Evolutionary conservation across 2,329 filamentous ascomycete genomes (phyloP).

Genomic region (Tolypocladium tundrense): DNA sequence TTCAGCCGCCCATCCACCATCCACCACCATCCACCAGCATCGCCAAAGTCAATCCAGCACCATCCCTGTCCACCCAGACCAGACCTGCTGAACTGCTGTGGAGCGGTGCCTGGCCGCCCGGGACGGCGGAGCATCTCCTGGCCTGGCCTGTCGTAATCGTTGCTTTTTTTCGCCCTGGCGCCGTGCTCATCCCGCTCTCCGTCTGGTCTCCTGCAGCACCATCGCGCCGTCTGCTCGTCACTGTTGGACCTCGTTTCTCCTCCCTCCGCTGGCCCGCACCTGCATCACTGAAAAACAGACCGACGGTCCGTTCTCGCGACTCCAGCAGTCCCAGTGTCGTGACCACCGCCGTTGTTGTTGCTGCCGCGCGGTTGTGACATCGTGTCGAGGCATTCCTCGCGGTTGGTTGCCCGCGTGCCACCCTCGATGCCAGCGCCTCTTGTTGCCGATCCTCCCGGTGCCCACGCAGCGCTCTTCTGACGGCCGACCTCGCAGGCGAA

Average conservation of each 20-base stretch:
- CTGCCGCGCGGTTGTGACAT: neutral
- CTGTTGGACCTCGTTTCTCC: neutral
- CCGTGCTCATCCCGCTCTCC: neutral
- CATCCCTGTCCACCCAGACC: no score
- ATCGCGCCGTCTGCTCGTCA: neutral
- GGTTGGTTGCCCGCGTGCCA: neutral
- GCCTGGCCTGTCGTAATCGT: neutral
- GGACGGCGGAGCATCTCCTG: neutral
- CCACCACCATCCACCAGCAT: no score
- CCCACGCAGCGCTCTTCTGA: neutral
- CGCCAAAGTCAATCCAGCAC: no score
- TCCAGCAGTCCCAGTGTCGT: neutral
- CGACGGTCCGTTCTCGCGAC: neutral
- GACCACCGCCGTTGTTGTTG: neutral
- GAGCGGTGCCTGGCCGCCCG: neutral
- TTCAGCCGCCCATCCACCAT: no score
- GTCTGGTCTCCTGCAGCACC: neutral
- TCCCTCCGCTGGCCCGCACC: neutral
- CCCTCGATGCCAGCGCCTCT: neutral
- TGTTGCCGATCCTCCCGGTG: neutral
- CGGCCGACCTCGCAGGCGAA: neutral
- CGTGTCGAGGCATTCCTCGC: neutral
- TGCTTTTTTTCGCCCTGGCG: neutral
- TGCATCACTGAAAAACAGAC: neutral
- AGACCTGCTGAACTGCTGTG: neutral